phyloP scores from a whole-genome alignment of 2,329 filamentous ascomycete genomes.

The Colletotrichum falcatum region DNA sequence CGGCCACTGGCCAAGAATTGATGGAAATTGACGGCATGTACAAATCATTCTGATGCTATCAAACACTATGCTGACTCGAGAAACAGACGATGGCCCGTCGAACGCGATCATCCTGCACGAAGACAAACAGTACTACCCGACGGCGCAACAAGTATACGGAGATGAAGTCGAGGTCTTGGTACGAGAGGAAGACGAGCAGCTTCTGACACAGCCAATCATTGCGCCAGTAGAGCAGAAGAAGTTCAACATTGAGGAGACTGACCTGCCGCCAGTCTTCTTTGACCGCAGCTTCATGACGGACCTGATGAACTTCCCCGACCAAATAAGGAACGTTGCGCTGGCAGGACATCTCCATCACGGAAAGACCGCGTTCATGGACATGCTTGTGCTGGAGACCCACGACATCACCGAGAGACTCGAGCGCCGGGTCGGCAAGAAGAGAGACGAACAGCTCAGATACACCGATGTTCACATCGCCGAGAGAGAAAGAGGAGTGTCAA shows the following conservation, averaged over 20 bases:
- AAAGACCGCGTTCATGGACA: constrained; percentile 98
- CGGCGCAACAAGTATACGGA: constrained; percentile 96
- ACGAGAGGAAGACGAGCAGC: constrained; percentile 96
- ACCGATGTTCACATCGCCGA: constrained; percentile 93
- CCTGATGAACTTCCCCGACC: constrained; percentile 94
- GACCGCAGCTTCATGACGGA: constrained; percentile 94
- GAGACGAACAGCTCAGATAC: constrained; percentile 92
- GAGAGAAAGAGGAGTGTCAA: constrained; percentile 87
- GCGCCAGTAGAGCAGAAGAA: constrained; percentile 94
- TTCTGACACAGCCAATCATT: constrained; percentile 91
- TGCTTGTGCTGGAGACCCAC: constrained; percentile 96
- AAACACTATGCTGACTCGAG: constrained; percentile 3
- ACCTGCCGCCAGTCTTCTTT: constrained; percentile 89
- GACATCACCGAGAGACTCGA: constrained; percentile 84
- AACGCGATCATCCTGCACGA: constrained; percentile 98
- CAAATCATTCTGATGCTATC: not conserved
- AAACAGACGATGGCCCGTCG: constrained; percentile 77
- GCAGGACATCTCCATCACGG: constrained; percentile 96
- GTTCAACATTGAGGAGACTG: constrained; percentile 92
- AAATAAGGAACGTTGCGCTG: constrained; percentile 92
- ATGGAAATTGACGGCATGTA: constrained; percentile 89
- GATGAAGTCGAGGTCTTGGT: constrained; percentile 94
- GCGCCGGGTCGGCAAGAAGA: constrained; percentile 81
- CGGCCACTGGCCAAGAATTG: constrained; percentile 79
- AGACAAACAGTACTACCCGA: constrained; percentile 99